A percentile compares a stretch with the other conserved stretches of the same genome.
Evolutionary conservation across 2,329 filamentous ascomycete genomes (phyloP).

Genomic region (Sporothrix globosa): DNA sequence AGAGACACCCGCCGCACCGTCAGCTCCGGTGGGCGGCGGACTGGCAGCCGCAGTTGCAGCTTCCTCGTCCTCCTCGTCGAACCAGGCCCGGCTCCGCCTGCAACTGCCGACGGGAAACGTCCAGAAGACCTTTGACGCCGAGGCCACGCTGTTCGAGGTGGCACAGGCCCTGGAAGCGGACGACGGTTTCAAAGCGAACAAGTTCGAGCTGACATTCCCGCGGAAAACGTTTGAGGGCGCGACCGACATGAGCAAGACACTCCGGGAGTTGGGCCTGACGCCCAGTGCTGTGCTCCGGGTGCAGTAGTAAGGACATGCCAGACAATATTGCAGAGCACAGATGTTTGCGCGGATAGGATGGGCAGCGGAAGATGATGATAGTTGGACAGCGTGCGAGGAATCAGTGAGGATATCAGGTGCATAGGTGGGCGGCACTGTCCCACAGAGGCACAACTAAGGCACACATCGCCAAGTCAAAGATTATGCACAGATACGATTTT

Average conservation of each 20-base stretch:
- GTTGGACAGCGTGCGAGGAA: background rate
- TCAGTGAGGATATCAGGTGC: background rate
- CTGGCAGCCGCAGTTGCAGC: constrained; percentile 52
- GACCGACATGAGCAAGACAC: constrained; percentile 80
- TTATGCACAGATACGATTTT: background rate
- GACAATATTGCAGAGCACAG: background rate
- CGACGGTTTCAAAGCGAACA: constrained; percentile 68
- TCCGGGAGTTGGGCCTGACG: constrained; percentile 88
- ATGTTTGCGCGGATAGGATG: constrained; percentile 6
- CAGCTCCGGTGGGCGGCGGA: constrained; percentile 49
- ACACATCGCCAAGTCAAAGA: constrained; percentile 1
- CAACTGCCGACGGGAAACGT: constrained; percentile 72
- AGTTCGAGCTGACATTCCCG: constrained; percentile 85
- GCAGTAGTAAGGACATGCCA: constrained; percentile 24
- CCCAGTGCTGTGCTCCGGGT: constrained; percentile 78
- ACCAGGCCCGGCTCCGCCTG: constrained; percentile 77
- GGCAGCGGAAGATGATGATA: background rate
- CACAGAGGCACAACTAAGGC: background rate
- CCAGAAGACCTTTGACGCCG: constrained; percentile 83
- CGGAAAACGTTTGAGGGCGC: constrained; percentile 73
- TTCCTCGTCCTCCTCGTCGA: constrained; percentile 66
- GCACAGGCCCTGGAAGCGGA: constrained; percentile 75
- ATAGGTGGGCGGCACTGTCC: background rate
- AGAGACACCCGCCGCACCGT: constrained; percentile 7
- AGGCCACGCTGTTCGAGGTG: constrained; percentile 92